Percentiles rank a stretch among this genome's conserved stretches.
Evolutionary conservation across 2,329 filamentous ascomycete genomes (phyloP).

Genomic region (Periconia macrospinosa): DNA sequence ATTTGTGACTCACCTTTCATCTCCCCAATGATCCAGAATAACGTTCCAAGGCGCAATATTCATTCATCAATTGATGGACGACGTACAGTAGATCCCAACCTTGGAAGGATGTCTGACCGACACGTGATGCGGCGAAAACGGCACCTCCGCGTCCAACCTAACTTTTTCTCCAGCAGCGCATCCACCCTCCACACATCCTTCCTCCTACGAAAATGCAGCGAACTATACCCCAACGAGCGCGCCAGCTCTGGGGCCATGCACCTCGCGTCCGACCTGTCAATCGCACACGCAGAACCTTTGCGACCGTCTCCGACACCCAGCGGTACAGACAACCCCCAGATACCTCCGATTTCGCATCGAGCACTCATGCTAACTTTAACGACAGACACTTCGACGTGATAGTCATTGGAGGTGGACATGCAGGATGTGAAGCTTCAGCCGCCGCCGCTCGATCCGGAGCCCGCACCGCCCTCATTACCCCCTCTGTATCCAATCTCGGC

Average conservation of each 20-base stretch:
- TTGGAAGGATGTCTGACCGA: too few species aligned
- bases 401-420: constrained; percentile 94
- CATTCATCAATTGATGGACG: too few species aligned
- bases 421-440: constrained; percentile 89
- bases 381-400: constrained; percentile 83
- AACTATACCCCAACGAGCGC: constrained; percentile 32
- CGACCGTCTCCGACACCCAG: constrained; percentile 47
- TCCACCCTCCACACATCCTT: constrained; percentile 1
- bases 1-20: too few species aligned
- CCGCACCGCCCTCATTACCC: constrained; percentile 86
- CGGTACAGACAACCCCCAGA: constrained; percentile 19
- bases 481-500: constrained; percentile 83
- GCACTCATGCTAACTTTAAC: constrained; percentile 13
- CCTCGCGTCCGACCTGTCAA: constrained; percentile 49
- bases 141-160: constrained; percentile 20
- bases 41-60: too few species aligned
- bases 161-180: constrained; percentile 15
- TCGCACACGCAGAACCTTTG: constrained; percentile 44
- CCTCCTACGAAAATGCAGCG: constrained; percentile 22
- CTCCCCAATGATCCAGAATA: too few species aligned
- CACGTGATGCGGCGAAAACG: constrained; percentile 27
- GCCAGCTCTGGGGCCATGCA: constrained; percentile 52
- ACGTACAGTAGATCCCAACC: too few species aligned
- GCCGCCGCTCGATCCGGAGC: constrained; percentile 88
- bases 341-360: background rate